A percentile compares a stretch with the other conserved stretches of the same genome.
Conservation (phyloP, 169 alveolate species). For the Cryptosporidium felis region DNA sequence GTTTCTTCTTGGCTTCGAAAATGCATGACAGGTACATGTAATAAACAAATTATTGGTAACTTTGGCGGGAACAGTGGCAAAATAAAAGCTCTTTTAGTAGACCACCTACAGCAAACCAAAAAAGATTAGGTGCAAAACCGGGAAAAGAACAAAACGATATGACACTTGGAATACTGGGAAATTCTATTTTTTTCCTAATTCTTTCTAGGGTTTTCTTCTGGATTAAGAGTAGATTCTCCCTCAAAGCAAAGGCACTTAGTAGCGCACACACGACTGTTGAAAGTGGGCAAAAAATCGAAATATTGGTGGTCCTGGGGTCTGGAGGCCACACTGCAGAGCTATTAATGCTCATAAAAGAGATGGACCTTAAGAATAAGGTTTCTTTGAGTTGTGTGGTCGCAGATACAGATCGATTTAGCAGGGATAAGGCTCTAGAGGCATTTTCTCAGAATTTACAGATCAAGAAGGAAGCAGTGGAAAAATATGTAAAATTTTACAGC, state of each 20-base stretch:
- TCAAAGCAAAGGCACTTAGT: background rate
- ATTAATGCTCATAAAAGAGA: conserved; percentile 74
- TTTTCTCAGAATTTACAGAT: conserved; percentile 1
- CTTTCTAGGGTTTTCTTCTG: background rate
- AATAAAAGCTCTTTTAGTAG: too few species aligned
- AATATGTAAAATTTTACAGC: conserved; percentile 57
- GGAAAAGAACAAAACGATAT: too few species aligned
- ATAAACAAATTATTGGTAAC: too few species aligned
- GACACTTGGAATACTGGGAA: too few species aligned
- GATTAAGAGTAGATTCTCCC: background rate
- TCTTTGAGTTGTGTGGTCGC: conserved; percentile 49
- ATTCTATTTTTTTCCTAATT: background rate
- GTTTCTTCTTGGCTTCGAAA: too few species aligned
- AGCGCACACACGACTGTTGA: too few species aligned
- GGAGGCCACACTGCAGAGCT: conserved; percentile 90
- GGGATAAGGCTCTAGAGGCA: conserved; percentile 14
- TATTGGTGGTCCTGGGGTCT: conserved; percentile 84
- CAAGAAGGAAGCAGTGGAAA: background rate
- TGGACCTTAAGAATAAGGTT: conserved; percentile 75
- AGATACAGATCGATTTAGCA: conserved; percentile 34
- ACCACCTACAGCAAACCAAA: too few species aligned
- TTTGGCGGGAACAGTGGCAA: too few species aligned
- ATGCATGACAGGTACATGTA: too few species aligned
- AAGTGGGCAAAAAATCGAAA: background rate
- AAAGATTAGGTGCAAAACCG: too few species aligned